Evolutionary conservation across 176 grass and related monocot species (phyloP), one percentile per base, ranked within the genome.

Genomic region (Carex scoparia): DNA sequence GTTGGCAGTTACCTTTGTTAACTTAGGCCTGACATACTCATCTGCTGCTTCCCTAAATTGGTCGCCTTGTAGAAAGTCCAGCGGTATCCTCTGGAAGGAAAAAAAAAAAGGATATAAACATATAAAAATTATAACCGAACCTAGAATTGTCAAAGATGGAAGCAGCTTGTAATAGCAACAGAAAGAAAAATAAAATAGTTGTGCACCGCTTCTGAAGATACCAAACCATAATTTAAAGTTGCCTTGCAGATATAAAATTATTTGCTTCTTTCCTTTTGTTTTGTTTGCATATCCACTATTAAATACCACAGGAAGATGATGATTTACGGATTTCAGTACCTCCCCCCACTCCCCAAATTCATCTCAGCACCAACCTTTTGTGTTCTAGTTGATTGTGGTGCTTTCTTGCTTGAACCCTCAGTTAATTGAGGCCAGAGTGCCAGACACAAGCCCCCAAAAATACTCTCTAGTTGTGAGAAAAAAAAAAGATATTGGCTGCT

Each of bases 41-140:
- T 99, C 91, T 88, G 90, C 90, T 42, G 93, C 97, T 56, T 95
- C 93, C 83, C 85, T 84, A 87, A 99, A 99, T 75, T 91, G 91
- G 19, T 91, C 91, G 14, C 88, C 93, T 87, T 96, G 85, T 80
- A 99, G 79, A 88, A 94, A 99, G 91, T 99, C 97, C 86, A 99
- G 93, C 35, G 97, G 97, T 92, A 99, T 99, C 42, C 97, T 87
- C 97, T 99, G 93, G 59, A 80, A 67, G 58, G 32, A 82, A 87
- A 82, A 11, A 11, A 70, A 73, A 13, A 79, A 74, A 37, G 27
- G 44, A 86, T 75, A 51, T 77, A 12, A 87, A 49, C 77, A 72
- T 35, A n/a, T 85, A 27, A 38, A 81, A 33, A 81, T 0, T 0
- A 66, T 31, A 18, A 65, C 40, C 46, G 31, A 19, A 14, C 58